Conservation (phyloP, 495 filamentous ascomycete genomes). For the Echria macrotheca region DNA sequence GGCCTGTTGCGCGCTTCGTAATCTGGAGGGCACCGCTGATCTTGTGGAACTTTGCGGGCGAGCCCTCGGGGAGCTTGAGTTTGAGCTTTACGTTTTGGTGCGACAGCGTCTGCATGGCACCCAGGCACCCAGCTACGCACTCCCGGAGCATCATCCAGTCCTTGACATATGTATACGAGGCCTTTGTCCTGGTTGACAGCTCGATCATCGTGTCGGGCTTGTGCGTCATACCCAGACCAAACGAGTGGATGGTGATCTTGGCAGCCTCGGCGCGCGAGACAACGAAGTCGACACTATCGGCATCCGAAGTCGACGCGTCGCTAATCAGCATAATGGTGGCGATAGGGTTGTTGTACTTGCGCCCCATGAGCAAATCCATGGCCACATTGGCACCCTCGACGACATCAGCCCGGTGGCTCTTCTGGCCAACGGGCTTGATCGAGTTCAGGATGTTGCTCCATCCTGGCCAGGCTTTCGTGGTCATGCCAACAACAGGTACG, state of each 20-base stretch:
- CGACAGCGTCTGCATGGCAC: slow-evolving; percentile 90
- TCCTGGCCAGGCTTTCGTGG: slow-evolving; percentile 85
- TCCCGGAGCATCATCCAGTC: slow-evolving; percentile 99
- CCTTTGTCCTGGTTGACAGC: slow-evolving; percentile 90
- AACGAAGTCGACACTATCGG: slow-evolving; percentile 96
- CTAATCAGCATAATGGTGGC: slow-evolving; percentile 97
- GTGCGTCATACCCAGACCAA: slow-evolving; percentile 92
- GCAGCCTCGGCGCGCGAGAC: slow-evolving; percentile 96
- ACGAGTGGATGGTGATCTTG: slow-evolving; percentile 97
- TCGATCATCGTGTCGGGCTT: slow-evolving; percentile 99
- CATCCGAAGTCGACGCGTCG: slow-evolving; percentile 95
- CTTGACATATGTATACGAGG: slow-evolving; percentile 96
- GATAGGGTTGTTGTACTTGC: slow-evolving; percentile 92
- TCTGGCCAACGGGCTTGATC: slow-evolving; percentile 90
- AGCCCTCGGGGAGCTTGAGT: slow-evolving; percentile 89
- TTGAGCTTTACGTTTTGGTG: slow-evolving; percentile 98
- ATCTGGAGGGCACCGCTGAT: slow-evolving; percentile 96
- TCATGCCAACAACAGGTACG: slow-evolving; percentile 96
- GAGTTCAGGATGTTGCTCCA: slow-evolving; percentile 85
- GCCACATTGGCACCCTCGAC: slow-evolving; percentile 98
- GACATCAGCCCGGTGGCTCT: slow-evolving; percentile 92
- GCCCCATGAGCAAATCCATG: slow-evolving; percentile 98
- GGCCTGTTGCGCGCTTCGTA: slow-evolving; percentile 94
- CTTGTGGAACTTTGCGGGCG: slow-evolving; percentile 96
- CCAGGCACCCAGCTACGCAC: slow-evolving; percentile 91